Evolutionary conservation across 371 early-diverging fungal species (phyloP).

Genomic region (Coemansia linderi): DNA sequence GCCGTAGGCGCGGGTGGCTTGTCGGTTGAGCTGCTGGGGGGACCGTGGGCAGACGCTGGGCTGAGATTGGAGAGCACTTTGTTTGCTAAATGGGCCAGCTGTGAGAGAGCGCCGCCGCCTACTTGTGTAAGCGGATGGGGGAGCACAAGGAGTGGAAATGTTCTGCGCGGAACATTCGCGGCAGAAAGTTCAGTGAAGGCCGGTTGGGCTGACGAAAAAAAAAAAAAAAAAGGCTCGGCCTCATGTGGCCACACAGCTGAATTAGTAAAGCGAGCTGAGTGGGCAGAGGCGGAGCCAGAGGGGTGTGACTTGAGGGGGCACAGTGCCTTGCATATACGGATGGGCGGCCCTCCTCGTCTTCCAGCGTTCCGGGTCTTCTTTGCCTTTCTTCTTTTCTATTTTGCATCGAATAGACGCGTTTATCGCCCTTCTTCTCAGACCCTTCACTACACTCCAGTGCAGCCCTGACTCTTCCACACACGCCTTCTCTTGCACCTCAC

Average conservation of each 20-base stretch:
- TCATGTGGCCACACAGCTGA: slow-evolving; percentile 17
- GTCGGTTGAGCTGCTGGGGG: background rate
- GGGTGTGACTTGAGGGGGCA: slow-evolving; percentile 5
- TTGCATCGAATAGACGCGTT: slow-evolving; percentile 8
- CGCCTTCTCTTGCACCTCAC: slow-evolving; percentile 3
- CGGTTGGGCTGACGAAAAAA: slow-evolving; percentile 15
- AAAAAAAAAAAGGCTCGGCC: background rate
- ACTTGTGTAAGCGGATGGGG: background rate
- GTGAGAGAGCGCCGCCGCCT: background rate
- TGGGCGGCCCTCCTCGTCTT: slow-evolving; percentile 9
- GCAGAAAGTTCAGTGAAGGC: slow-evolving; percentile 28
- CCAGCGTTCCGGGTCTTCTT: slow-evolving; percentile 16
- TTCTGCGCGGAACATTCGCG: slow-evolving; percentile 40
- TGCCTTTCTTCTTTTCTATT: slow-evolving; percentile 7
- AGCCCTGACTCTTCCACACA: slow-evolving; percentile 5
- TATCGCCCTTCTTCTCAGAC: slow-evolving; percentile 2
- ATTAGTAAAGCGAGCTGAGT: background rate
- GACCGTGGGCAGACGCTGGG: background rate
- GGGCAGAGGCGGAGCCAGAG: background rate
- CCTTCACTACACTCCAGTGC: background rate
- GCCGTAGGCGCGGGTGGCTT: background rate
- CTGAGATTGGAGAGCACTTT: background rate
- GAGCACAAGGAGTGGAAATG: slow-evolving; percentile 2
- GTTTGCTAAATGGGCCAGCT: background rate
- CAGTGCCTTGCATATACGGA: background rate